phyloP scores from a whole-genome alignment of 148 eudicot species.

The Camellia lanceoleosa region DNA sequence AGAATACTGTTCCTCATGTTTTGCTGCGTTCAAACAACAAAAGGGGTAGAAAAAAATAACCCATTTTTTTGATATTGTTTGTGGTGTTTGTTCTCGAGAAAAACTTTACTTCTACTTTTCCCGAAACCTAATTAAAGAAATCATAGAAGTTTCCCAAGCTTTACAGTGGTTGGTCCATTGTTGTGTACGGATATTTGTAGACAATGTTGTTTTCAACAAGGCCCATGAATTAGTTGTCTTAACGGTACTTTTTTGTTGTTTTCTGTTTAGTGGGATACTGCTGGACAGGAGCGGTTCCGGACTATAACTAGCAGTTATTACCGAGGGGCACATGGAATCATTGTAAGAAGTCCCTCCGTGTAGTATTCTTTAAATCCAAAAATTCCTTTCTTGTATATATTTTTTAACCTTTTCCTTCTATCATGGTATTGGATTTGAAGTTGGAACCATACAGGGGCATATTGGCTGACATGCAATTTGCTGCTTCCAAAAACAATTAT shows the following conservation, averaged over 20 bases:
- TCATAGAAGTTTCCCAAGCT: too few relatives aligned
- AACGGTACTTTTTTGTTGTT: constrained; percentile 14
- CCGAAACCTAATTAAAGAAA: too few relatives aligned
- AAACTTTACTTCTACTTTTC: neutral
- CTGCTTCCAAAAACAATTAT: neutral
- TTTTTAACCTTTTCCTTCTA: neutral
- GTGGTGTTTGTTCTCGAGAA: neutral
- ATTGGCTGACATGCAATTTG: neutral
- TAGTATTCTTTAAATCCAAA: neutral
- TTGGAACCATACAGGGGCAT: neutral
- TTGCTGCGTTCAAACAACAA: neutral
- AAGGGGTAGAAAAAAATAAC: neutral
- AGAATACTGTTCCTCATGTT: neutral
- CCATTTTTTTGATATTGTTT: neutral
- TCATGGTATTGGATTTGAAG: neutral
- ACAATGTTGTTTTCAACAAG: neutral
- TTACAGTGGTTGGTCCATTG: too few relatives aligned
- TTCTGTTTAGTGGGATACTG: constrained; percentile 81
- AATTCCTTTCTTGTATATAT: neutral
- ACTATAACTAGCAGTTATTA: constrained; percentile 98
- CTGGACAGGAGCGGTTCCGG: constrained; percentile 96
- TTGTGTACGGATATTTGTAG: too few relatives aligned
- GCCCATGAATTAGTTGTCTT: neutral
- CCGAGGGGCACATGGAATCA: constrained; percentile 97
- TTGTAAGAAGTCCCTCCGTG: constrained; percentile 46